Conservation (phyloP, 345 rosid species). For the Citrus hindsii region DNA sequence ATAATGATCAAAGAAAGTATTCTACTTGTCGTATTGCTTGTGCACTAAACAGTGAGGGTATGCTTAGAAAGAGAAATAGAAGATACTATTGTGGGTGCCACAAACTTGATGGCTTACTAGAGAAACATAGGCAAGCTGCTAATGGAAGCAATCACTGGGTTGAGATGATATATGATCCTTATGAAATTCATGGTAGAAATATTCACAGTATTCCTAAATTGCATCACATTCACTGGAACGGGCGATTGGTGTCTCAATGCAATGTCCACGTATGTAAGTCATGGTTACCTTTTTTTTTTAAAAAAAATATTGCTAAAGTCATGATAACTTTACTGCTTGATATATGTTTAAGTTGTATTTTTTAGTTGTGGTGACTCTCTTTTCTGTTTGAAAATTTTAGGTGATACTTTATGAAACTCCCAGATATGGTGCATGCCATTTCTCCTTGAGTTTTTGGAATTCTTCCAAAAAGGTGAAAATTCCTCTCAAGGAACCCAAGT, state of each 20-base stretch:
- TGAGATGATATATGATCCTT: constrained; percentile 41
- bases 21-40: constrained; percentile 7
- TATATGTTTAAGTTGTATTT: constrained; percentile 7
- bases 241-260: constrained; percentile 42
- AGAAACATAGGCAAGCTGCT: constrained; percentile 22
- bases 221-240: constrained; percentile 79
- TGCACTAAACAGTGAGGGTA: background rate
- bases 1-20: constrained; percentile 15
- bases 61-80: constrained; percentile 8
- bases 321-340: constrained; percentile 28
- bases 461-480: constrained; percentile 30
- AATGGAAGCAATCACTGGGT: constrained; percentile 45
- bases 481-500: constrained; percentile 55
- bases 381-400: constrained; percentile 37
- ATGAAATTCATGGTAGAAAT: constrained; percentile 21
- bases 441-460: constrained; percentile 51
- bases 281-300: constrained; percentile 3
- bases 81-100: no score
- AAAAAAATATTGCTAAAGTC: constrained; percentile 24
- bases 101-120: no score
- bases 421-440: constrained; percentile 67
- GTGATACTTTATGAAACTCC: constrained; percentile 78
- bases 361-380: constrained; percentile 11
- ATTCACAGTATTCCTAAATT: constrained; percentile 47
- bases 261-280: constrained; percentile 98